Conservation (phyloP, 805 yeast species). For the Lipomyces kockii region DNA sequence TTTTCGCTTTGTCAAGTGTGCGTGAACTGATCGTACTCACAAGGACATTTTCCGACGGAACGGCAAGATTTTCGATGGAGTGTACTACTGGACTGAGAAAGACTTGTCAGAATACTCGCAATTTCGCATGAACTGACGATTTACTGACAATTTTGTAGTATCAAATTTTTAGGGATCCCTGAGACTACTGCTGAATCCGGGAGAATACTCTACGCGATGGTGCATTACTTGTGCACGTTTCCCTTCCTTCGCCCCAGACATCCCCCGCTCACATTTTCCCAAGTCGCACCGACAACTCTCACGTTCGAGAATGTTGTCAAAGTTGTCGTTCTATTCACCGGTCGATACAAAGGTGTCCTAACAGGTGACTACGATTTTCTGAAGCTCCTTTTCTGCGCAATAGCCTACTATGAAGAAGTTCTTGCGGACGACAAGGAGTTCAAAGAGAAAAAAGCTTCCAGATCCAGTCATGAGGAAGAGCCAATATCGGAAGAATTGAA, state of each 20-base stretch:
- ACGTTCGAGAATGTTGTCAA: constrained; percentile 51
- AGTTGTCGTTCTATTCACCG: constrained; percentile 52
- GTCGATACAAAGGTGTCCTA: constrained; percentile 49
- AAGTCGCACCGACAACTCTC: constrained; percentile 42
- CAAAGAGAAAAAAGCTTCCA: constrained; percentile 28
- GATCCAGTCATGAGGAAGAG: constrained; percentile 34
- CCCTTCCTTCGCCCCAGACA: constrained; percentile 53
- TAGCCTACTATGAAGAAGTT: constrained; percentile 42
- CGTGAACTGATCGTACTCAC: constrained; percentile 16
- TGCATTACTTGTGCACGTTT: constrained; percentile 53
- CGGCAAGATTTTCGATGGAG: constrained; percentile 36
- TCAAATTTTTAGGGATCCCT: constrained; percentile 47
- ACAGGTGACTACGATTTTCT: constrained; percentile 48
- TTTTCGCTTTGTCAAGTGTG: not conserved
- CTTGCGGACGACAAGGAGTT: constrained; percentile 15
- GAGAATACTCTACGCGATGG: constrained; percentile 49
- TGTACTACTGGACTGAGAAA: constrained; percentile 32
- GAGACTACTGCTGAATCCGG: constrained; percentile 43
- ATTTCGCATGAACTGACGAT: not conserved
- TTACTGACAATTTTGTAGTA: constrained; percentile 18
- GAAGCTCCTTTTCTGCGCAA: constrained; percentile 55
- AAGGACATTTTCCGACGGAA: constrained; percentile 39
- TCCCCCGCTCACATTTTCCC: constrained; percentile 26
- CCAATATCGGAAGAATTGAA: constrained; percentile 7
- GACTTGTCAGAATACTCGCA: constrained; percentile 25